Evolutionary conservation across 2,329 filamentous ascomycete species (phyloP), one percentile per base, ranked within the genome.

Genomic region (Passalora sequoiae): DNA sequence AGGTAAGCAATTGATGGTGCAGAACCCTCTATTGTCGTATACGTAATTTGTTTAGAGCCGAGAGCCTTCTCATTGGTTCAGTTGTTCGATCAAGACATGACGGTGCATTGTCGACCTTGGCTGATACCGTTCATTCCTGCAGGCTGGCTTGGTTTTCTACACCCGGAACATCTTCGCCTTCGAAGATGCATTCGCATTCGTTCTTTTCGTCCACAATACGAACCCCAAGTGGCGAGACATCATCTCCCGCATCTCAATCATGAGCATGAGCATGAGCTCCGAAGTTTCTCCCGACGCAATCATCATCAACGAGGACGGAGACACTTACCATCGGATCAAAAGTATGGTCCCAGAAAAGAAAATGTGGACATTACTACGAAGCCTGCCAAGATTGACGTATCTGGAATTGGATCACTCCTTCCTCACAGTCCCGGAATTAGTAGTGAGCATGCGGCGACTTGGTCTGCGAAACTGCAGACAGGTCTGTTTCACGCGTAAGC

Each of bases 81-180:
- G n/a, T n/a, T n/a, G n/a, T n/a, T n/a, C n/a, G n/a, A n/a, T n/a
- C n/a, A n/a, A n/a, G n/a, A n/a, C 49, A 21, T 44, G 53, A 21
- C 35, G 53, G n/a, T 20, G 31, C 16, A 42, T 51, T 32, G 36
- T 54, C 6, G 35, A 51, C 13, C 37, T 54, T 1, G 51, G 52
- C 6, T 56, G 48, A 35, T 30, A 28, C 27, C 13, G 43, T 36
- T 56, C 51, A 49, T 44, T 50, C 19, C 13, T 31, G 6, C 49
- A 54, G 41, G 51, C 53, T 6, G 47, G 35, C 12, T 19, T 28
- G 13, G 44, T 52, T 3, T 46, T 56, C 31, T 51, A 49, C 40
- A 41, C 42, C 2, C 29, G 31, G 20, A 54, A 54, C 38, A 49
- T 39, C 25, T 56, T 54, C 31, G 49, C 49, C 4, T 56, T 54